Evolutionary conservation across 2,329 filamentous ascomycete species (phyloP).

Genomic region (Pseudogymnoascus sp.): DNA sequence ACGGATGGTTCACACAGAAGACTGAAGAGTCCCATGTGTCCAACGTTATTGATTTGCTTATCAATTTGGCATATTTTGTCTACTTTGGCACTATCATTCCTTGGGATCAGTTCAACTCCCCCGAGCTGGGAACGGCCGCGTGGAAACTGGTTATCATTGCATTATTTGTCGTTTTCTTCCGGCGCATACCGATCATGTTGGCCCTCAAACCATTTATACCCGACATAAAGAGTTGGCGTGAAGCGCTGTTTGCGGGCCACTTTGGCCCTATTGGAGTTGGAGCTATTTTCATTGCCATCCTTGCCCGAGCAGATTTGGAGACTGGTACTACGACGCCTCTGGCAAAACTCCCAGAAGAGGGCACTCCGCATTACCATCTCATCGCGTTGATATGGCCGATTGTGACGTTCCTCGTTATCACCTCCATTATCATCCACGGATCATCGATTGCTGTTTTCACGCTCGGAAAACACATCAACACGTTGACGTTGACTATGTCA

Average conservation of each 20-base stretch:
- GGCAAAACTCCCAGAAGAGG: constrained; percentile 47
- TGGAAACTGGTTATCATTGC: constrained; percentile 93
- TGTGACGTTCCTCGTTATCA: constrained; percentile 85
- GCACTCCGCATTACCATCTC: constrained; percentile 54
- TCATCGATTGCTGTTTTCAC: constrained; percentile 99
- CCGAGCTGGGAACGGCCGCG: constrained; percentile 64
- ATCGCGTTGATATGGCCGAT: constrained; percentile 93
- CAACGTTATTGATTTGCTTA: constrained; percentile 94
- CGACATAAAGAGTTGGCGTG: constrained; percentile 96
- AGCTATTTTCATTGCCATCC: constrained; percentile 88
- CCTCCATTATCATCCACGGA: constrained; percentile 90
- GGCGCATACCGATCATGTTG: constrained; percentile 92
- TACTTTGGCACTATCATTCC: constrained; percentile 96
- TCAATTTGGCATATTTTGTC: constrained; percentile 97
- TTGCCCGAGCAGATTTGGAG: constrained; percentile 88
- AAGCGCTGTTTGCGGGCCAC: constrained; percentile 92
- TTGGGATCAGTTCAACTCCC: constrained; percentile 83
- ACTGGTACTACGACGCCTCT: constrained; percentile 65
- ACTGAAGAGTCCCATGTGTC: constrained; percentile 98
- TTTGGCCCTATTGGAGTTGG: constrained; percentile 97
- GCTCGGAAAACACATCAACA: constrained; percentile 96
- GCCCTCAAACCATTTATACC: constrained; percentile 85
- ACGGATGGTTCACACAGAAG: constrained; percentile 97
- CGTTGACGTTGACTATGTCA: constrained; percentile 87
- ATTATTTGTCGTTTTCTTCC: constrained; percentile 90